These are phyloP conservation scores for Glutinoglossum americanum DNA, from an alignment of 495 filamentous ascomycete species.

Conservation along the genomic window DNA sequence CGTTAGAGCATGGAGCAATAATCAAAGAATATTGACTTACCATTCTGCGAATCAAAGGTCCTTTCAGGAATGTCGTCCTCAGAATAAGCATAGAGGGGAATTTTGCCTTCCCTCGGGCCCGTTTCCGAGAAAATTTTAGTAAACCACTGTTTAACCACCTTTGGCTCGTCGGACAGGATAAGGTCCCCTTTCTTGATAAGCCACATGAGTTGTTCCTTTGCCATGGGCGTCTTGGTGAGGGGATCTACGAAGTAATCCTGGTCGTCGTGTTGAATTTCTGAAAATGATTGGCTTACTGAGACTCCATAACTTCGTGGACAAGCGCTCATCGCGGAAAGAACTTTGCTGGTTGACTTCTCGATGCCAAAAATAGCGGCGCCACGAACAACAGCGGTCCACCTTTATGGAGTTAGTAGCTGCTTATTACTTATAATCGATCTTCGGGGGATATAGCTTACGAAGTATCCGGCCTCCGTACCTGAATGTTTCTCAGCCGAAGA, in stretches of 20 bases:
- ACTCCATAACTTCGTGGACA: neutral
- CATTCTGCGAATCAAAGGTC: neutral
- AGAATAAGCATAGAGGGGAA: neutral
- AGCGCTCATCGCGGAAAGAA: neutral
- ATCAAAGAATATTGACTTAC: neutral
- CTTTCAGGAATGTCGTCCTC: slow-evolving; percentile 1
- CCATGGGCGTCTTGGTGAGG: neutral
- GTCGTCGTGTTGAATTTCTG: neutral
- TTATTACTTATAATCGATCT: slow-evolving; percentile 4
- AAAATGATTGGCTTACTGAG: neutral
- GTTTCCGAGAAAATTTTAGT: neutral
- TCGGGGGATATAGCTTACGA: neutral
- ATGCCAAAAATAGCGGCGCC: neutral
- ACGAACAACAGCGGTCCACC: neutral
- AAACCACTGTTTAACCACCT: neutral
- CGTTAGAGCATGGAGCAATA: neutral
- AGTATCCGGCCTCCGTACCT: slow-evolving; percentile 7
- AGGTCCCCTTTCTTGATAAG: neutral
- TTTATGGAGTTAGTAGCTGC: neutral
- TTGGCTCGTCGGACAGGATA: neutral
- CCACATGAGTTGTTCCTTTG: neutral
- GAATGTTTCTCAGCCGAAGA: slow-evolving; percentile 1
- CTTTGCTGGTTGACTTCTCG: neutral
- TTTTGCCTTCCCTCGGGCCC: neutral
- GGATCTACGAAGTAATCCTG: neutral